Conservation (phyloP, 2,329 filamentous ascomycete species). For the Trichoderma simmonsii region DNA sequence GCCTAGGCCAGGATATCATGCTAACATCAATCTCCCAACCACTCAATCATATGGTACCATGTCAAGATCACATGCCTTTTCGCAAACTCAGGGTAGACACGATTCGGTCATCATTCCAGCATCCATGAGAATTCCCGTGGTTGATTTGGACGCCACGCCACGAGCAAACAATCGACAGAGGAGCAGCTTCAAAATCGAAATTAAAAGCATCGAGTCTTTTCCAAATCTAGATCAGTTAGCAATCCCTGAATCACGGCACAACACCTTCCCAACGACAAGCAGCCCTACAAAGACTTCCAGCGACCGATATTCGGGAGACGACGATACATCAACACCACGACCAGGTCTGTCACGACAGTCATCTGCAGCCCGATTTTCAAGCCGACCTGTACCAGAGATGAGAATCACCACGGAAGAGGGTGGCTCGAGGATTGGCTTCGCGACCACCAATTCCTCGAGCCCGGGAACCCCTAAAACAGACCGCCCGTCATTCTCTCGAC, state of each 20-base stretch:
- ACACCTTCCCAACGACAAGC: constrained; percentile 21
- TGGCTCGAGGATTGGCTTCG: constrained; percentile 66
- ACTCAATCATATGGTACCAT: constrained; percentile 34
- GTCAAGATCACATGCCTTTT: constrained; percentile 26
- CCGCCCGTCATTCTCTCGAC: constrained; percentile 38
- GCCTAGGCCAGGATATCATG: constrained; percentile 17
- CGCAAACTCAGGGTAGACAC: neutral
- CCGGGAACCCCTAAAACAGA: constrained; percentile 30
- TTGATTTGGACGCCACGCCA: neutral
- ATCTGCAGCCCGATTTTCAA: constrained; percentile 63
- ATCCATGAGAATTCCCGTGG: constrained; percentile 18
- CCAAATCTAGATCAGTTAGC: constrained; percentile 24
- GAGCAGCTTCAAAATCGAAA: constrained; percentile 8
- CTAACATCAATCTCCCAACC: constrained; percentile 17
- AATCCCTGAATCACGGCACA: constrained; percentile 8
- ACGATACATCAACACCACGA: constrained; percentile 31
- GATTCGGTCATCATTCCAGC: neutral
- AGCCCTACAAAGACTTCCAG: constrained; percentile 26
- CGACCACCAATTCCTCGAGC: constrained; percentile 30
- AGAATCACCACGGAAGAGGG: constrained; percentile 63
- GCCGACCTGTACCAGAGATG: constrained; percentile 68
- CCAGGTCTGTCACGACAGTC: constrained; percentile 52
- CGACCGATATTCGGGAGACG: constrained; percentile 25
- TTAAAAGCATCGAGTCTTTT: constrained; percentile 24
- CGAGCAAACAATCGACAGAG: constrained; percentile 2